Percentiles rank a stretch among this genome's conserved stretches.
Conservation (phyloP, 192 early-diverging fungal species). For the Coemansia sp. region DNA sequence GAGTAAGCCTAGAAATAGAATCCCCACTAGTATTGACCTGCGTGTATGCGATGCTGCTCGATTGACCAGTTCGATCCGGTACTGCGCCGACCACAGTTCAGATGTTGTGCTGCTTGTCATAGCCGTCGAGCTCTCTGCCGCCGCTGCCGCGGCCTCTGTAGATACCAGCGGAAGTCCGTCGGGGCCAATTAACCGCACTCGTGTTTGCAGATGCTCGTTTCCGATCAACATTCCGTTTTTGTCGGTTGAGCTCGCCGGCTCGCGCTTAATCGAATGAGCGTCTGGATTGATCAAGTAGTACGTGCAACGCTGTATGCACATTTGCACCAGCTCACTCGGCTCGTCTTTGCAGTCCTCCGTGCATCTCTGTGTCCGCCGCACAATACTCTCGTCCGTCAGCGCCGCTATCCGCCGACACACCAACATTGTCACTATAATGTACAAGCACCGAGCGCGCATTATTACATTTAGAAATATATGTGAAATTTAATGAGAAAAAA, state of each 20-base stretch:
- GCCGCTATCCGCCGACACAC: not conserved
- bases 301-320: constrained; percentile 47
- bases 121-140: not conserved
- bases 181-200: constrained; percentile 44
- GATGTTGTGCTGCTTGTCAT: not conserved
- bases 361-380: constrained; percentile 42
- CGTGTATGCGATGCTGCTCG: not conserved
- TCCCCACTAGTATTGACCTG: too few relatives aligned
- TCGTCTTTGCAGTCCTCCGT: constrained; percentile 28
- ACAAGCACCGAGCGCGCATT: not conserved
- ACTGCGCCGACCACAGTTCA: constrained; percentile 9
- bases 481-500: not conserved
- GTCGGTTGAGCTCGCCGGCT: not conserved
- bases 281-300: constrained; percentile 40
- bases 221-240: constrained; percentile 16
- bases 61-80: constrained; percentile 32
- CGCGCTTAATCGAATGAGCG: constrained; percentile 1
- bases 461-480: not conserved
- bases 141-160: not conserved
- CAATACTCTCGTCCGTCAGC: constrained; percentile 21
- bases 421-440: constrained; percentile 14
- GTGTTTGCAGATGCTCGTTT: constrained; percentile 24
- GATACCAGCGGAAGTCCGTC: constrained; percentile 34
- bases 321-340: constrained; percentile 32
- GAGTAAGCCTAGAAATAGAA: too few relatives aligned